These are phyloP conservation scores for Fagus crenata DNA, from an alignment of 306 rosid species.

Conservation along the genomic window DNA sequence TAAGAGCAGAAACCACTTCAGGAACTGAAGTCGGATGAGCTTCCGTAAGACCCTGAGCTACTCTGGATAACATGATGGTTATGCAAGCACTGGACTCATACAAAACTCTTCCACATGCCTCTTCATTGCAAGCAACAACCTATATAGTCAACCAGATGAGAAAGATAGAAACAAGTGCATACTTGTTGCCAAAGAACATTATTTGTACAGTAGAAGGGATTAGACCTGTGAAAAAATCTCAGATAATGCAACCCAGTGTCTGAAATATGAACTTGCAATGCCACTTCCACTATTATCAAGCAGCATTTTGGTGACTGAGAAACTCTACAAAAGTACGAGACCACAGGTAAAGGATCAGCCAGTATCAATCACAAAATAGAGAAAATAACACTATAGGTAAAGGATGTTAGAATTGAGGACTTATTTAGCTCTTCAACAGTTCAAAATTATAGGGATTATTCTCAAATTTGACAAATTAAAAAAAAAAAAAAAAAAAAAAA, in stretches of 20 bases:
- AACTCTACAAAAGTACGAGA: slow-evolving; percentile 59
- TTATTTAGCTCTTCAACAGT: slow-evolving; percentile 1
- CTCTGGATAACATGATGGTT: slow-evolving; percentile 67
- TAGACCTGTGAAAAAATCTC: slow-evolving; percentile 81
- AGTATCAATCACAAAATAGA: slow-evolving; percentile 2
- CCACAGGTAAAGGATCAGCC: slow-evolving; percentile 26
- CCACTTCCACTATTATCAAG: slow-evolving; percentile 58
- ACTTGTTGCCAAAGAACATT: slow-evolving; percentile 13
- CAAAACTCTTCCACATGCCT: slow-evolving; percentile 69
- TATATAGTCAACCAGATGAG: slow-evolving; percentile 45
- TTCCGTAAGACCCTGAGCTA: slow-evolving; percentile 57
- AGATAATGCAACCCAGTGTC: slow-evolving; percentile 72
- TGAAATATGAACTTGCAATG: slow-evolving; percentile 51
- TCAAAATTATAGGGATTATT: background rate
- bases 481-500: background rate
- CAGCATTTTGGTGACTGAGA: slow-evolving; percentile 68
- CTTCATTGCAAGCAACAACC: slow-evolving; percentile 68
- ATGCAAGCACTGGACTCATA: slow-evolving; percentile 78
- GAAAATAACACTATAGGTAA: background rate
- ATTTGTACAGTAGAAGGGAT: slow-evolving; percentile 26
- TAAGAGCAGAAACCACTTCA: slow-evolving; percentile 35
- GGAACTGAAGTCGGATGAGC: slow-evolving; percentile 49
- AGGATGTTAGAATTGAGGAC: background rate
- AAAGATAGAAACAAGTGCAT: slow-evolving; percentile 28
- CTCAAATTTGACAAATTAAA: background rate